phyloP scores from a whole-genome alignment of 805 yeast genomes.

The Nakazawaea ishiwadae region DNA sequence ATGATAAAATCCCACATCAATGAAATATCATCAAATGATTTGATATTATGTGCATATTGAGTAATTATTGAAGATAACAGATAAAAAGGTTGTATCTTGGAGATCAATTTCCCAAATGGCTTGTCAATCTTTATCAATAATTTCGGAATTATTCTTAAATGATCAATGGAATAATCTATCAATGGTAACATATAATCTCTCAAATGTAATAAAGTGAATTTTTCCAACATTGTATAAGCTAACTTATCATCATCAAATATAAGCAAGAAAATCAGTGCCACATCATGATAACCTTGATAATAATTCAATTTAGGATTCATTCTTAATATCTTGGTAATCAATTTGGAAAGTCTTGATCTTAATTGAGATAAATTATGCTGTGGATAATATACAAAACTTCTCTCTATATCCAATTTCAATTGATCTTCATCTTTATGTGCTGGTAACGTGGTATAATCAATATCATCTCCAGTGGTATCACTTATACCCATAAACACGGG shows the following conservation, averaged over 20 bases:
- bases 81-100: conserved; percentile 49
- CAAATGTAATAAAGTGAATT: conserved; percentile 54
- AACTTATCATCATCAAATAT: conserved; percentile 34
- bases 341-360: conserved; percentile 32
- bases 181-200: conserved; percentile 83
- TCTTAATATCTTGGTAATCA: conserved; percentile 54
- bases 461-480: not conserved
- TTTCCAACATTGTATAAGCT: conserved; percentile 44
- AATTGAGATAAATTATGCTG: no score
- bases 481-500: conserved; percentile 39
- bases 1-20: conserved; percentile 68
- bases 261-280: conserved; percentile 62
- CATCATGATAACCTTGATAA: conserved; percentile 92
- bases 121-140: conserved; percentile 48
- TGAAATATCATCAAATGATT: conserved; percentile 42
- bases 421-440: conserved; percentile 75
- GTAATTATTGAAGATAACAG: conserved; percentile 78
- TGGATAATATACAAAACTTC: conserved; percentile 57
- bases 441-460: conserved; percentile 25
- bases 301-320: conserved; percentile 61
- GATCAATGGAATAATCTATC: conserved; percentile 61
- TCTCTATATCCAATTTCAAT: conserved; percentile 67
- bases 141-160: conserved; percentile 62
- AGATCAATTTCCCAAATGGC: conserved; percentile 35
- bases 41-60: conserved; percentile 59